Conservation (phyloP, 2,329 filamentous ascomycete species). For the Colletotrichum lupini region DNA sequence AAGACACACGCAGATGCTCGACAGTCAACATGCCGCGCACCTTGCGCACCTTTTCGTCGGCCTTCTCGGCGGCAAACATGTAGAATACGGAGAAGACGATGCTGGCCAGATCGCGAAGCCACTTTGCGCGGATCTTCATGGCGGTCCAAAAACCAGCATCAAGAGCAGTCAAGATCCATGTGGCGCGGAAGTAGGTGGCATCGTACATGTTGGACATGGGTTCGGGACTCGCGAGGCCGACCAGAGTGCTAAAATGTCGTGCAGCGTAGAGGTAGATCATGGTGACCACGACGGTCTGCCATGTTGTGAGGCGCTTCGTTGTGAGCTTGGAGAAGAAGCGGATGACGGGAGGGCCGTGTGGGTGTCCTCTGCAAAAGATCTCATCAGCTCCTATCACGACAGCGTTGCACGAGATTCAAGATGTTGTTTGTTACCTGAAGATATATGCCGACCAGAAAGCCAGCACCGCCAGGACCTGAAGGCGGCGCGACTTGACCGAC, state of each 20-base stretch:
- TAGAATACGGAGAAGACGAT: slow-evolving; percentile 91
- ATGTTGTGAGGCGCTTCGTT: slow-evolving; percentile 79
- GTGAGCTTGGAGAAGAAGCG: slow-evolving; percentile 78
- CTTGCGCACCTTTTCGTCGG: slow-evolving; percentile 95
- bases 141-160: slow-evolving; percentile 99
- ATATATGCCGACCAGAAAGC: slow-evolving; percentile 92
- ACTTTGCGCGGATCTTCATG: slow-evolving; percentile 86
- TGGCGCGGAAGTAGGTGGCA: slow-evolving; percentile 91
- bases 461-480: slow-evolving; percentile 91
- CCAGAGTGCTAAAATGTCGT: slow-evolving; percentile 92
- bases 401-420: background rate
- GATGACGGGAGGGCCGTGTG: slow-evolving; percentile 85
- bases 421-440: slow-evolving; percentile 64
- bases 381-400: background rate
- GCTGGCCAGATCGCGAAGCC: slow-evolving; percentile 84
- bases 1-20: slow-evolving; percentile 90
- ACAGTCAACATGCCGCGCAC: slow-evolving; percentile 88
- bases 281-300: slow-evolving; percentile 89
- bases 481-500: slow-evolving; percentile 89
- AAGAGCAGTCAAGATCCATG: slow-evolving; percentile 93
- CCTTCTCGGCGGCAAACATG: slow-evolving; percentile 89
- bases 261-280: slow-evolving; percentile 92
- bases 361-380: slow-evolving; percentile 72
- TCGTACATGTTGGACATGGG: slow-evolving; percentile 95
- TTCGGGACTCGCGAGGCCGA: slow-evolving; percentile 91